A percentile compares a stretch with the other conserved stretches of the same genome.
These are phyloP conservation scores for Lepidopterella palustris DNA, from an alignment of 495 filamentous ascomycete species.

Conservation along the genomic window DNA sequence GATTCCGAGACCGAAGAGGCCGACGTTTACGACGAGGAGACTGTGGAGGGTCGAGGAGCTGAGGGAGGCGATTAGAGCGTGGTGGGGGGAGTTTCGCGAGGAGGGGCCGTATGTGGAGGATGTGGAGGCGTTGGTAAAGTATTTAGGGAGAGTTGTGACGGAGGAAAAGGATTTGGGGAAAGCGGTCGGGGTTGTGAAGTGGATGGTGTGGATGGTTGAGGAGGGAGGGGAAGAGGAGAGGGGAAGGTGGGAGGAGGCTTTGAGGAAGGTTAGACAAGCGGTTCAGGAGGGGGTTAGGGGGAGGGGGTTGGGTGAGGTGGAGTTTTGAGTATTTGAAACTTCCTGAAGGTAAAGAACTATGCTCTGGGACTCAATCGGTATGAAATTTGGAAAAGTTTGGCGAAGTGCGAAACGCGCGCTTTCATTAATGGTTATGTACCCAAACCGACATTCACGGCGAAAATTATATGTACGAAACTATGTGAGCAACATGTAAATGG, in stretches of 20 bases:
- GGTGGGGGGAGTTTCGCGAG: slow-evolving; percentile 57
- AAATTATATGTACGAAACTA: no score
- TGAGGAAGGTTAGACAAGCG: slow-evolving; percentile 49
- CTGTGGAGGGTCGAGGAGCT: slow-evolving; percentile 52
- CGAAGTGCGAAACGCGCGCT: no score
- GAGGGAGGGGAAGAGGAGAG: slow-evolving; percentile 36
- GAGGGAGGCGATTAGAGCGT: slow-evolving; percentile 55
- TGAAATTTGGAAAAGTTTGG: no score
- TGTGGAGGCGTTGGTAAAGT: slow-evolving; percentile 61
- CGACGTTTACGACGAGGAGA: slow-evolving; percentile 59
- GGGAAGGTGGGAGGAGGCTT: slow-evolving; percentile 45
- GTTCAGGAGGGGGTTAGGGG: slow-evolving; percentile 54
- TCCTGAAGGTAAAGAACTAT: no score
- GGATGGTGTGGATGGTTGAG: slow-evolving; percentile 64
- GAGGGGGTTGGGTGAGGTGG: slow-evolving; percentile 59
- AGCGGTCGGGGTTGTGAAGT: slow-evolving; percentile 58
- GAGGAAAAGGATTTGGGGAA: slow-evolving; percentile 75
- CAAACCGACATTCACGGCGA: no score
- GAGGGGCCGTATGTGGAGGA: slow-evolving; percentile 73
- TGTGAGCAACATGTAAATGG: no score
- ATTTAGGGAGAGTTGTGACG: slow-evolving; percentile 59
- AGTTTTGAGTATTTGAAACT: slow-evolving; percentile 37
- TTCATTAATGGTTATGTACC: no score
- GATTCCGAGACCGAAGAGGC: slow-evolving; percentile 45
- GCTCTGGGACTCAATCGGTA: no score